Base-by-base conservation (phyloP, 2,329 filamentous ascomycete species). In the Colletotrichum navitas region DNA sequence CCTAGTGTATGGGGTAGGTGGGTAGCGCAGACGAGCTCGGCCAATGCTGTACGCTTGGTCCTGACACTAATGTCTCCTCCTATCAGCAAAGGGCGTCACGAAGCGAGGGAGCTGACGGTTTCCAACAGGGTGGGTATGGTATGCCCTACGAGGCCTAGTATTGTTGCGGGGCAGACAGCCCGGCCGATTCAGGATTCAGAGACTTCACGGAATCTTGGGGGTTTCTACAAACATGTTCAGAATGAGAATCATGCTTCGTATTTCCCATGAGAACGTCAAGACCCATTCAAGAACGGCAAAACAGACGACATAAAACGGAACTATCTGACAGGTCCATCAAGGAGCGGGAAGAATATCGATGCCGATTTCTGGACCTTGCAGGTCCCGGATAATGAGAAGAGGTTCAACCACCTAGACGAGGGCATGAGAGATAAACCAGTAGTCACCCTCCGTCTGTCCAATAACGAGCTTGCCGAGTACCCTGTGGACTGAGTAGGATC, bases 401-500 rank as follows among this genome's bases (percentile, higher is more conserved):
- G 16, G 21, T 43, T 8, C 18, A 41, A 43, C 41, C 41, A 43
- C 41, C 41, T 21, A 18, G 41, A 21, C 6, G n/a, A 26, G 26
- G 14, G 26, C 24, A 5, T 45, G 29, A 24, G 39, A 51, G 43
- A 32, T 21, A 32, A 24, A 39, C 18, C 18, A 18, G 36, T 45
- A 45, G 62, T 47, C 29, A 55, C 60, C n/a, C 18, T 26, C 63
- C 55, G 55, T 39, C 29, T 45, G 29, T 32, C 54, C 39, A 43
- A 60, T 34, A 12, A 39, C 6, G 47, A 29, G 51, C 36, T 14
- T 34, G 56, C 56, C 51, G 45, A 67, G 45, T 21, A 62, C 51
- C 47, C 24, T 41, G 55, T 47, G 26, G 10, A 60, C 41, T 16
- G 39, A 16, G 26, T 60, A 10, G 39, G 16, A 39, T 41, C 34